A percentile compares a stretch with the other conserved stretches of the same genome.
phyloP scores from a whole-genome alignment of 306 rosid genomes.

The Gastrolobium bilobum region DNA sequence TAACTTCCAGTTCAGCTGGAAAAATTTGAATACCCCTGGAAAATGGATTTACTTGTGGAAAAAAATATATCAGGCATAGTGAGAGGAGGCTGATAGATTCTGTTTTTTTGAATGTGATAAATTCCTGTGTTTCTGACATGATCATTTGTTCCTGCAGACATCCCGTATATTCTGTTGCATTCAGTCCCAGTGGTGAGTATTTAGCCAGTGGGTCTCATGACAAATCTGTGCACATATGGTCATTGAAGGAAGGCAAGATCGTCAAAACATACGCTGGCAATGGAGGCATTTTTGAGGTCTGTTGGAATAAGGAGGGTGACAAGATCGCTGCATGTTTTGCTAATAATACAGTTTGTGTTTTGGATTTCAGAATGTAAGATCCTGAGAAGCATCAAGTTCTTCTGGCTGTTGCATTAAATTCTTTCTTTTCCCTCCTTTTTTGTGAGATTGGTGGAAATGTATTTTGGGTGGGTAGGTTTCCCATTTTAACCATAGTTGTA shows the following conservation, averaged over 20 bases:
- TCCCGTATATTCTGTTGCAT: constrained; percentile 91
- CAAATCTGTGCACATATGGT: constrained; percentile 83
- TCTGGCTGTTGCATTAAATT: constrained; percentile 44
- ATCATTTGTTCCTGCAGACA: constrained; percentile 52
- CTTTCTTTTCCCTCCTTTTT: constrained; percentile 43
- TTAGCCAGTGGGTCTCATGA: constrained; percentile 90
- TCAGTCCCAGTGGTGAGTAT: constrained; percentile 89
- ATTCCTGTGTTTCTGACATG: background rate
- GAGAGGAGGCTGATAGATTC: background rate
- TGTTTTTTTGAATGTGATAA: background rate
- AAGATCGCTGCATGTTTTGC: constrained; percentile 89
- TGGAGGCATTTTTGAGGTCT: constrained; percentile 90
- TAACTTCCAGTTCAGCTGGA: background rate
- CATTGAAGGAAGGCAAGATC: constrained; percentile 86
- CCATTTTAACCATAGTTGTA: constrained; percentile 41
- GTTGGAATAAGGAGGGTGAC: constrained; percentile 94
- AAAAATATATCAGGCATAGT: constrained; percentile 22
- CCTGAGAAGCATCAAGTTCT: background rate
- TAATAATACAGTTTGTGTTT: constrained; percentile 72
- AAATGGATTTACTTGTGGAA: background rate
- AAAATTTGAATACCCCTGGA: too few species aligned
- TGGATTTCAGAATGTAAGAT: constrained; percentile 64
- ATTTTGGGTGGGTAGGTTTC: constrained; percentile 49
- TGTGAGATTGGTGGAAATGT: constrained; percentile 48
- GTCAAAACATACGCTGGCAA: constrained; percentile 76